Evolutionary conservation across 225 moss, liverwort and hornwort species (phyloP).

Genomic region (Climacium dendroides): DNA sequence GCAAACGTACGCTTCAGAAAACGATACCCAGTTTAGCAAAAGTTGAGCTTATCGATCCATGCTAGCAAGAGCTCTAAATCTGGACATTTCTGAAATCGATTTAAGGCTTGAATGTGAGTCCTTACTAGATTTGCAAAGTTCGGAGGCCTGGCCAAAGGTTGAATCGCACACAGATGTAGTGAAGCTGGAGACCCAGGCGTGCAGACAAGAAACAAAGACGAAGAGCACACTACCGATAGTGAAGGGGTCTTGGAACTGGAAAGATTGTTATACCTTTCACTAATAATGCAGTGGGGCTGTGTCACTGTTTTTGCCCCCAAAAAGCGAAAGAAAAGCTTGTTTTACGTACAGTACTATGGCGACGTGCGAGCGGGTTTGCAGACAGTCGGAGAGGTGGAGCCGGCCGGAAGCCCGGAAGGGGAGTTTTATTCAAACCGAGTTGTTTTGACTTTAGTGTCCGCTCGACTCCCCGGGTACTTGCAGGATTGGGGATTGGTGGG

Average conservation of each 20-base stretch:
- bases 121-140: neutral
- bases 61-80: neutral
- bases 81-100: too few relatives aligned
- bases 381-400: neutral
- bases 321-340: neutral
- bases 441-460: neutral
- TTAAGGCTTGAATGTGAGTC: too few relatives aligned
- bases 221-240: neutral
- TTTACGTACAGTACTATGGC: too few relatives aligned
- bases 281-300: neutral
- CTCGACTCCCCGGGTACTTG: neutral
- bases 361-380: neutral
- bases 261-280: neutral
- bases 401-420: neutral
- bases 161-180: neutral
- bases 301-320: neutral
- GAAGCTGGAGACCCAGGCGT: neutral
- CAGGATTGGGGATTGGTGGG: neutral
- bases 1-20: neutral
- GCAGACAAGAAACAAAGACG: neutral
- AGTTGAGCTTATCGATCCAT: neutral
- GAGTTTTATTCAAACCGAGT: neutral
- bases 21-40: too few relatives aligned
- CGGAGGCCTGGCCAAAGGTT: too few relatives aligned
- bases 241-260: neutral